These are phyloP conservation scores for Sporisorium iseilematis-ciliati DNA, from an alignment of 1,284 basidiomycete species.

Conservation along the genomic window DNA sequence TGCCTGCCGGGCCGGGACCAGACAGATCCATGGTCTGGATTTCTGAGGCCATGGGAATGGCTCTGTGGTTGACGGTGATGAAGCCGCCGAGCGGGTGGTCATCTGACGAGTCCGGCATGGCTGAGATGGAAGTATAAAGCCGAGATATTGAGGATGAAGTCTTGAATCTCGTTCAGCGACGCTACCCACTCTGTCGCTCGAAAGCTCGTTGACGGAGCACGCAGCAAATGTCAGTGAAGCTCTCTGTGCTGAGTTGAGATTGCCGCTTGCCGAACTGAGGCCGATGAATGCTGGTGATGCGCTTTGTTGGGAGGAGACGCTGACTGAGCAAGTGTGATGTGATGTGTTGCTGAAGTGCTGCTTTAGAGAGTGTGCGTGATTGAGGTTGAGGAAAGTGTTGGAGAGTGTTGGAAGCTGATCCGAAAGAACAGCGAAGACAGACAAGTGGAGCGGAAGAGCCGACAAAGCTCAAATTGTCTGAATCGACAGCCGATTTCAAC, in stretches of 20 bases:
- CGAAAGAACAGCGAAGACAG: not conserved
- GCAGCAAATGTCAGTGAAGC: too few relatives aligned
- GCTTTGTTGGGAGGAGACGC: too few relatives aligned
- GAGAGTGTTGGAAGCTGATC: not conserved
- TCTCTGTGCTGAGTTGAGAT: too few relatives aligned
- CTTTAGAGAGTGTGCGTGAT: too few relatives aligned
- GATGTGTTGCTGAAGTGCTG: too few relatives aligned
- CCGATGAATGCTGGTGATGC: too few relatives aligned
- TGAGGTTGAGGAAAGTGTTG: too few relatives aligned
- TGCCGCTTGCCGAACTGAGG: too few relatives aligned
- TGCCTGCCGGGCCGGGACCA: not conserved
- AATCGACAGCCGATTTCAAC: not conserved
- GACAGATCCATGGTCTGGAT: conserved; percentile 15
- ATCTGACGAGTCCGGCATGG: conserved; percentile 28
- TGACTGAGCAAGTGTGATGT: too few relatives aligned
- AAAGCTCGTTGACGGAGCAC: not conserved
- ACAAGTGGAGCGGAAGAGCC: conserved; percentile 10
- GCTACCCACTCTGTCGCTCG: not conserved
- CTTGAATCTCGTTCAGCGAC: not conserved
- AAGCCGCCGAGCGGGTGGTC: conserved; percentile 13
- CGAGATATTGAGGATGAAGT: not conserved
- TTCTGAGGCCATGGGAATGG: conserved; percentile 6
- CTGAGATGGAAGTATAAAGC: not conserved
- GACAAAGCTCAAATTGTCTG: not conserved
- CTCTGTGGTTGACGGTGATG: conserved; percentile 18